These are phyloP conservation scores for Fusarium lyarnte DNA, from an alignment of 2,329 filamentous ascomycete species.

Conservation along the genomic window DNA sequence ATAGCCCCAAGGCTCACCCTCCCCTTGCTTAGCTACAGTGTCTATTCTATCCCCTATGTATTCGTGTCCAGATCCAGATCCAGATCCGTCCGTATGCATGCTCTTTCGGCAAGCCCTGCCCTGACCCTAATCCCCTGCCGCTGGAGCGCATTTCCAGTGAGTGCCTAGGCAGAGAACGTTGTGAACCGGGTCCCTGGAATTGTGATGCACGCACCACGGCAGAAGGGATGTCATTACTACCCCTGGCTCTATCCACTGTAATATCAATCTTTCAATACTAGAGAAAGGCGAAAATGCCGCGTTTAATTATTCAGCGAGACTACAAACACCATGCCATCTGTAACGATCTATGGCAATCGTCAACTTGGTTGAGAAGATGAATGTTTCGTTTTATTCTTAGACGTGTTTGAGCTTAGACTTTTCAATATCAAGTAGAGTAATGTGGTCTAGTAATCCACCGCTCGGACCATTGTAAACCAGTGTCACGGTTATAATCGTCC, in stretches of 20 bases:
- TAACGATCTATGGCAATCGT: background rate
- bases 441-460: background rate
- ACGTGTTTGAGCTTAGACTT: background rate
- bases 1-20: background rate
- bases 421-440: background rate
- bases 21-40: background rate
- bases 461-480: constrained; percentile 6
- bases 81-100: background rate
- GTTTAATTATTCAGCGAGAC: background rate
- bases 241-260: constrained; percentile 1
- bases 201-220: background rate
- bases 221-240: background rate
- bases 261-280: background rate
- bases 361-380: background rate
- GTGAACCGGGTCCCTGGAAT: constrained; percentile 31
- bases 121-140: constrained; percentile 20
- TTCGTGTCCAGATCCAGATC: background rate
- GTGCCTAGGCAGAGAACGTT: background rate
- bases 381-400: background rate
- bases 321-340: no score
- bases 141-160: background rate
- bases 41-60: background rate
- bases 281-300: background rate
- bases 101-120: constrained; percentile 16
- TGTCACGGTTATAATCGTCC: constrained; percentile 10